Conservation (phyloP, 192 early-diverging fungal genomes). For the Coemansia sp. region DNA sequence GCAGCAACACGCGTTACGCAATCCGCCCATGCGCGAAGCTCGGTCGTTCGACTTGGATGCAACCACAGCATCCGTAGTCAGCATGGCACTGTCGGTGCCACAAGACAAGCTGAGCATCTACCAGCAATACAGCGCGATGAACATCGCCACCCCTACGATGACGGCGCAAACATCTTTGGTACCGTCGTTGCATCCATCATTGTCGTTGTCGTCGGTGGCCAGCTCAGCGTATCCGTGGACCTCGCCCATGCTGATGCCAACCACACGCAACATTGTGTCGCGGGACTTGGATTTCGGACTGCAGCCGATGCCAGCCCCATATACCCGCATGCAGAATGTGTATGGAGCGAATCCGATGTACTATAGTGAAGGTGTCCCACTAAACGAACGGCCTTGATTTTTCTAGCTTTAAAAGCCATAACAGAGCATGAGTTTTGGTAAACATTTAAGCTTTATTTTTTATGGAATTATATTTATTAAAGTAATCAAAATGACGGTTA, state of each 20-base stretch:
- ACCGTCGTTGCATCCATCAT: slow-evolving; percentile 2
- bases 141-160: not conserved
- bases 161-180: not conserved
- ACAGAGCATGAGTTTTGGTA: not conserved
- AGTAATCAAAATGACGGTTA: not conserved
- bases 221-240: slow-evolving; percentile 3
- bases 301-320: not conserved
- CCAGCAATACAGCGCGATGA: not conserved
- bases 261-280: not conserved
- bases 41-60: slow-evolving; percentile 4
- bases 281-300: not conserved
- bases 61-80: slow-evolving; percentile 15
- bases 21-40: slow-evolving; percentile 4
- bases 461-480: not conserved
- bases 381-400: not conserved
- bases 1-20: slow-evolving; percentile 8
- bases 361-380: not conserved
- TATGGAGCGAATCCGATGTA: not conserved
- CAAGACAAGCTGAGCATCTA: not conserved
- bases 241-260: slow-evolving; percentile 5
- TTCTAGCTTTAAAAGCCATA: not conserved
- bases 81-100: slow-evolving; percentile 18
- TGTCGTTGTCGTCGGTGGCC: slow-evolving; percentile 9
- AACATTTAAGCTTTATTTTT: not conserved
- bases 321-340: not conserved